Conservation (phyloP, 2,329 filamentous ascomycete species). For the Elsinoe arachidis region DNA sequence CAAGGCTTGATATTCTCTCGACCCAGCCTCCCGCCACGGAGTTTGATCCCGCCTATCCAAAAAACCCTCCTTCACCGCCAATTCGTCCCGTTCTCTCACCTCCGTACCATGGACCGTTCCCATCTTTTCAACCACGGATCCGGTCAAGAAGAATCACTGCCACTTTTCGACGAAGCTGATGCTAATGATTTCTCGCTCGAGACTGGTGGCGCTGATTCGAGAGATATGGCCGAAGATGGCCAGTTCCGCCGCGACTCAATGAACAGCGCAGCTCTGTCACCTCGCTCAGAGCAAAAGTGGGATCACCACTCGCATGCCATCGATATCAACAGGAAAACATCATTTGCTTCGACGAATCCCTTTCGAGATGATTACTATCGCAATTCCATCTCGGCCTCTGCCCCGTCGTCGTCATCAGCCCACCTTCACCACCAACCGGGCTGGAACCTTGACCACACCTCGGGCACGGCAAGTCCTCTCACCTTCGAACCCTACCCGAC, state of each 20-base stretch:
- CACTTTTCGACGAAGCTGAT: slow-evolving; percentile 7
- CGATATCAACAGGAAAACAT: slow-evolving; percentile 1
- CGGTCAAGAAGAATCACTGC: background rate
- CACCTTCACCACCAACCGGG: background rate
- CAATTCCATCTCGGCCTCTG: slow-evolving; percentile 10
- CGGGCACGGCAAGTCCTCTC: slow-evolving; percentile 65
- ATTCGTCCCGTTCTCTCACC: slow-evolving; percentile 8
- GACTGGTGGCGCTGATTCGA: slow-evolving; percentile 1
- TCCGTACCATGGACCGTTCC: slow-evolving; percentile 5
- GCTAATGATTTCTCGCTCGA: slow-evolving; percentile 7
- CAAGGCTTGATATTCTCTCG: background rate
- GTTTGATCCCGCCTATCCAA: slow-evolving; percentile 1
- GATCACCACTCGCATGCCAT: background rate
- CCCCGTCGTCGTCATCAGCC: slow-evolving; percentile 6
- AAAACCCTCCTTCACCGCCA: slow-evolving; percentile 9
- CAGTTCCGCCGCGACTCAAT: slow-evolving; percentile 12
- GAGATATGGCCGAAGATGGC: slow-evolving; percentile 10
- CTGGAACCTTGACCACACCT: slow-evolving; percentile 29
- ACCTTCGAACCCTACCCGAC: slow-evolving; percentile 53
- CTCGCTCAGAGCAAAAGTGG: slow-evolving; percentile 11
- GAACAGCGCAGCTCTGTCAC: slow-evolving; percentile 9
- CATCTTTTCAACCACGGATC: slow-evolving; percentile 11
- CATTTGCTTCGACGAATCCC: slow-evolving; percentile 11
- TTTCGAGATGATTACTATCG: slow-evolving; percentile 13
- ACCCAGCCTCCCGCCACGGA: background rate